Conservation (phyloP, 140 eudicot species). For the Flaveria floridana region DNA sequence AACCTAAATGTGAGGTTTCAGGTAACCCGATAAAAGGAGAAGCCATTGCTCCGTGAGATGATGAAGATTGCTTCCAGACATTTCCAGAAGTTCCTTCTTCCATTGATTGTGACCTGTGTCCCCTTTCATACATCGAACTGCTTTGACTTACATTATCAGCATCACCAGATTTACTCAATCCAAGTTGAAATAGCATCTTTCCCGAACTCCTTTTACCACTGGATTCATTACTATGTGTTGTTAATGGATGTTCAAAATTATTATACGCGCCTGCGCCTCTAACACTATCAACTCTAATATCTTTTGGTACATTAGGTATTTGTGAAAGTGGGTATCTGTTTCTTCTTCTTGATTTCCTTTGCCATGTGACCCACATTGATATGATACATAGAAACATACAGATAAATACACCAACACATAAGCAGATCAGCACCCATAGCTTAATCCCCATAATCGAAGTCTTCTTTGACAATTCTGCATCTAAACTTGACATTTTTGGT, state of each 20-base stretch:
- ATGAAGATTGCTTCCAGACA: conserved; percentile 49
- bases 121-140: conserved; percentile 67
- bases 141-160: conserved; percentile 70
- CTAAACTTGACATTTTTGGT: conserved; percentile 58
- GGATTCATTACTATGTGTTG: conserved; percentile 42
- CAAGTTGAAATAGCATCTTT: conserved; percentile 65
- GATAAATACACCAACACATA: conserved; percentile 61
- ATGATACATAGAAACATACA: conserved; percentile 58
- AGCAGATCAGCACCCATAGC: conserved; percentile 74
- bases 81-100: conserved; percentile 85
- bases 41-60: conserved; percentile 49
- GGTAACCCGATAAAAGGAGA: conserved; percentile 86
- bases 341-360: conserved; percentile 59
- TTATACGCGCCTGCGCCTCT: conserved; percentile 47
- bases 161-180: conserved; percentile 66
- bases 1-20: conserved; percentile 83
- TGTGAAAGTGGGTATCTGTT: conserved; percentile 49
- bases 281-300: conserved; percentile 69
- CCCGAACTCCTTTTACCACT: conserved; percentile 56
- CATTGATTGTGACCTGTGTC: conserved; percentile 69
- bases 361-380: conserved; percentile 63
- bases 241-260: conserved; percentile 41
- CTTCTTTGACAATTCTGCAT: conserved; percentile 53
- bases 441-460: conserved; percentile 62
- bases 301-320: conserved; percentile 78